Evolutionary conservation across 805 yeast species (phyloP).

Genomic region (Candida peoriensis): DNA sequence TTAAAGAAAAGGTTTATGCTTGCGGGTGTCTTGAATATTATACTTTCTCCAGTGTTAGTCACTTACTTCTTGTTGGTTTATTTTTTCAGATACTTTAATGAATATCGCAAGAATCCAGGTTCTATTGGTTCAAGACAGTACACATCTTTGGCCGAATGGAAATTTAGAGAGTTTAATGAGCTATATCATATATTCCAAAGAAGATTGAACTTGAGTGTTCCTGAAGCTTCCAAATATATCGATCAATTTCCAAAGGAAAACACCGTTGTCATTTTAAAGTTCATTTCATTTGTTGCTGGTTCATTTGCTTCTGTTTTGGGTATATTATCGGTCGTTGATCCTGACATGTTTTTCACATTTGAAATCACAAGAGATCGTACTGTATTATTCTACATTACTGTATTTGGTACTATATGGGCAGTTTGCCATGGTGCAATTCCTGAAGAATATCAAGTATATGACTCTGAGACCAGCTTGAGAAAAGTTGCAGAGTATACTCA

Average conservation of each 20-base stretch:
- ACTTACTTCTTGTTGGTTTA: conserved; percentile 76
- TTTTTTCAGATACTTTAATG: conserved; percentile 89
- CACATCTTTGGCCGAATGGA: conserved; percentile 95
- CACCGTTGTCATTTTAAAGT: conserved; percentile 48
- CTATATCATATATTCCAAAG: conserved; percentile 81
- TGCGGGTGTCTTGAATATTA: conserved; percentile 80
- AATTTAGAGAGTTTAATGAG: conserved; percentile 89
- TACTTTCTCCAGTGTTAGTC: conserved; percentile 82
- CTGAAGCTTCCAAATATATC: conserved; percentile 76
- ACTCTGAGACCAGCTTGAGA: conserved; percentile 82
- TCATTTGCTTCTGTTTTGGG: conserved; percentile 88
- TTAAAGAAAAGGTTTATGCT: conserved; percentile 74
- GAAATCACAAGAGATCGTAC: conserved; percentile 81
- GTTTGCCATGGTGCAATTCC: conserved; percentile 68
- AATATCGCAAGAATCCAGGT: conserved; percentile 84
- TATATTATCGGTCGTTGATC: conserved; percentile 70
- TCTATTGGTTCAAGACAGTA: conserved; percentile 79
- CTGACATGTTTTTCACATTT: conserved; percentile 85
- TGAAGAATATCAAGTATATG: conserved; percentile 68
- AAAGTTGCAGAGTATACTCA: conserved; percentile 86
- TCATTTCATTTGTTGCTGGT: conserved; percentile 73
- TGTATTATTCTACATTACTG: conserved; percentile 79
- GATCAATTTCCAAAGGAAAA: conserved; percentile 89
- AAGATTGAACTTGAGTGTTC: conserved; percentile 70
- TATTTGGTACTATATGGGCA: conserved; percentile 87